phyloP scores from a whole-genome alignment of 192 early-diverging fungal species.

The Podila epigama region DNA sequence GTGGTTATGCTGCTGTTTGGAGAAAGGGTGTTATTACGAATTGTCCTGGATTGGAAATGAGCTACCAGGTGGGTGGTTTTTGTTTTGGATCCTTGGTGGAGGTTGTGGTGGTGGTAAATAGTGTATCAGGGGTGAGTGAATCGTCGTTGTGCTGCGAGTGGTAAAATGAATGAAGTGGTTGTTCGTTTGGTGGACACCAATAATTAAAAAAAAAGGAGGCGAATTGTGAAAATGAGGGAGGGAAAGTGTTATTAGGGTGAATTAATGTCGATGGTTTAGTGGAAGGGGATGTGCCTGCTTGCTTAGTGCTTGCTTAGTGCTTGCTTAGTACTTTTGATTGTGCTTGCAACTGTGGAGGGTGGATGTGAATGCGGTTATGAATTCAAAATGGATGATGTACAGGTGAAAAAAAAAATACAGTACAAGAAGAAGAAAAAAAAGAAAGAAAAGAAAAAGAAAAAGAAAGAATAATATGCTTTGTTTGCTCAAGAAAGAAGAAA shows the following conservation, averaged over 20 bases:
- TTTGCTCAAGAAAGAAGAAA: background rate
- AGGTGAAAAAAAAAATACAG: background rate
- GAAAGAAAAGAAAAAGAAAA: constrained; percentile 1
- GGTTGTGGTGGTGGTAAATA: too few species aligned
- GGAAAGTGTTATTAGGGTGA: background rate
- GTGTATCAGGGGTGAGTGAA: background rate
- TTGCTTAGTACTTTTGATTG: background rate
- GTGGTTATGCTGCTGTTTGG: too few species aligned
- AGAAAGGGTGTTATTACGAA: background rate
- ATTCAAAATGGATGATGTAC: background rate
- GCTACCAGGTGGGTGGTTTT: background rate
- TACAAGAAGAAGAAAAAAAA: background rate
- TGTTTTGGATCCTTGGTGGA: too few species aligned
- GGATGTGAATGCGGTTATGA: background rate
- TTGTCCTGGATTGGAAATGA: background rate
- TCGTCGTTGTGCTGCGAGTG: background rate
- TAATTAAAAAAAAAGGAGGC: too few species aligned
- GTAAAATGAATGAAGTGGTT: background rate
- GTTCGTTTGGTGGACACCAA: background rate
- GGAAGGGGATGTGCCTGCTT: background rate
- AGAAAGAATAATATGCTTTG: background rate
- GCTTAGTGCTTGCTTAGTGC: background rate
- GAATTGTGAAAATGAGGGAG: background rate
- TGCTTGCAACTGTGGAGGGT: background rate
- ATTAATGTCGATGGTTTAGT: background rate